A percentile compares a stretch with the other conserved stretches of the same genome.
phyloP scores from a whole-genome alignment of 202 grass and related monocot genomes.

The Digitaria exilis region DNA sequence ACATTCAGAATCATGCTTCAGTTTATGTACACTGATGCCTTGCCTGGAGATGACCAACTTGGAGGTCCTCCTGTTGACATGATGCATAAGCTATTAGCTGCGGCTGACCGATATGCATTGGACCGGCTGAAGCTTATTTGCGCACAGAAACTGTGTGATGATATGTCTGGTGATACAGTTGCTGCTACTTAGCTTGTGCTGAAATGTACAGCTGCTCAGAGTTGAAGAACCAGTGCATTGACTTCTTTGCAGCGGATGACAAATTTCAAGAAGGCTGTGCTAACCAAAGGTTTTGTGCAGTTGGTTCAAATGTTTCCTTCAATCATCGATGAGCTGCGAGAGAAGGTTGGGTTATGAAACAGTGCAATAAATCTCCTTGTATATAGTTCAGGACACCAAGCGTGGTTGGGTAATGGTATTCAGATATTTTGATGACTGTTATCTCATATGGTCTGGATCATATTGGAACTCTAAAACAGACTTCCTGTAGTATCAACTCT shows the following conservation, averaged over 20 bases:
- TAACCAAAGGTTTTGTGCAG: background rate
- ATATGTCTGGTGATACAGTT: conserved; percentile 1
- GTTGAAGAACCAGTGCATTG: conserved; percentile 30
- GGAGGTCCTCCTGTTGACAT: background rate
- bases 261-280: background rate
- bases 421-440: too few species aligned
- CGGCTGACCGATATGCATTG: background rate
- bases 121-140: conserved; percentile 26
- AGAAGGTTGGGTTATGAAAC: background rate
- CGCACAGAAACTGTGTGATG: background rate
- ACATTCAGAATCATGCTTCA: conserved; percentile 30
- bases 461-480: too few species aligned
- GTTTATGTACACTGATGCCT: conserved; percentile 40
- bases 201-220: background rate
- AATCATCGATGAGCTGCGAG: background rate
- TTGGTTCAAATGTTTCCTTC: background rate
- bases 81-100: background rate
- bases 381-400: background rate
- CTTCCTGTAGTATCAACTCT: too few species aligned
- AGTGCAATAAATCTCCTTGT: background rate
- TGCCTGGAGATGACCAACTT: background rate
- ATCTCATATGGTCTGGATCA: too few species aligned
- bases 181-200: background rate
- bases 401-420: too few species aligned
- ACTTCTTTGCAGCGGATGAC: background rate